Evolutionary conservation across 345 rosid species (phyloP), one percentile per base, ranked within the genome.

Genomic region (Carallia brachiata): DNA sequence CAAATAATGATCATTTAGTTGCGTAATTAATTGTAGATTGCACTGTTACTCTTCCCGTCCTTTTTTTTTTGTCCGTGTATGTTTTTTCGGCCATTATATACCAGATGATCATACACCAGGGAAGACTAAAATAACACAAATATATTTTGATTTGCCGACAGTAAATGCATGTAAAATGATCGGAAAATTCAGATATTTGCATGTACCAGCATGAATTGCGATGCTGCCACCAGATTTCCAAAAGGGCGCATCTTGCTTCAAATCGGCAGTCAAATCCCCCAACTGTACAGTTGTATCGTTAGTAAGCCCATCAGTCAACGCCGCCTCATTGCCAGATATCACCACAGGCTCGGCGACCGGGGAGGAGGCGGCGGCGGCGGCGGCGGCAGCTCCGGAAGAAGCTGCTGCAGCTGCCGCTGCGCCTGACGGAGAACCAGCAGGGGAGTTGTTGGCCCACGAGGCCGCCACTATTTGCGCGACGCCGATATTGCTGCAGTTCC

Each of bases 401-500:
- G 82, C 73, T 1, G 75, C 77, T 17, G 86, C 84, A 61, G 88
- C 77, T 17, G 86, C 84, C 58, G 88, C 87, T 79, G 89, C 84
- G 79, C 89, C 81, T 75, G 85, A 40, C 31, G 83, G 79, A 66
- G 72, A 71, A 19, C 82, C 78, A 37, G 92, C 53, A 59, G 82
- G 40, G 17, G 86, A 61, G 72, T 74, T 72, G 85, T 95, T 84
- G 6, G 99, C 80, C 99, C 99, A 95, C 82, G 91, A 86, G 59
- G 99, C 99, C 31, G 99, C 98, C 52, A 90, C 99, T 69, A 95
- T 81, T 82, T 95, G 99, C 19, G 99, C 99, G 59, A 95, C 99
- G 57, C 99, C 99, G 80, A 95, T 95, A 82, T 95, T 95, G 92
- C 97, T 86, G 80, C 97, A 95, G 88, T 95, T 95, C 73, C 99